These are phyloP conservation scores for Alternaria gaisen DNA, from an alignment of 2,329 filamentous ascomycete species.

Conservation along the genomic window DNA sequence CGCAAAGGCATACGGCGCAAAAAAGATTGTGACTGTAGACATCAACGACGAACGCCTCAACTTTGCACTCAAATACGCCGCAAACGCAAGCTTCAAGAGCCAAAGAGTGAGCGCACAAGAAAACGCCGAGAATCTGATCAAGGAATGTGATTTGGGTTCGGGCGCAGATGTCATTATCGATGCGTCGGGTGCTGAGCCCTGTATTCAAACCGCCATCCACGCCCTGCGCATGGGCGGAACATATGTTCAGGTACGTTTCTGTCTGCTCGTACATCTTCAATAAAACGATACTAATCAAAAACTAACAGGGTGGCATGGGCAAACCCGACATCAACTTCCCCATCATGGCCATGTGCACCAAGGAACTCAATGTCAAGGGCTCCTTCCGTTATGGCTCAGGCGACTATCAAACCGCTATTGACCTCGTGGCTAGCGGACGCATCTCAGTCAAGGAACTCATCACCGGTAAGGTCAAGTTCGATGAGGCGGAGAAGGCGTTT, in stretches of 20 bases:
- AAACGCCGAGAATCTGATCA: slow-evolving; percentile 75
- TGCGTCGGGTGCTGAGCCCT: slow-evolving; percentile 58
- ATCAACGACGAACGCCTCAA: slow-evolving; percentile 81
- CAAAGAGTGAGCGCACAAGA: slow-evolving; percentile 69
- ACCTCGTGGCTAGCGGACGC: slow-evolving; percentile 75
- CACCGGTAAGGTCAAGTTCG: slow-evolving; percentile 78
- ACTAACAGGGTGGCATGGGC: slow-evolving; percentile 75
- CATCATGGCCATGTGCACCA: slow-evolving; percentile 87
- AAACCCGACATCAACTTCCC: slow-evolving; percentile 87
- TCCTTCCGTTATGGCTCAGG: slow-evolving; percentile 90
- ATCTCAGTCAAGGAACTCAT: slow-evolving; percentile 82
- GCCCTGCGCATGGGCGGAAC: slow-evolving; percentile 59
- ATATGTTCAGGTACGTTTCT: slow-evolving; percentile 53
- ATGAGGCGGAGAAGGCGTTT: slow-evolving; percentile 86
- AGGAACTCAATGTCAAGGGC: slow-evolving; percentile 86
- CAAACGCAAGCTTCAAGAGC: slow-evolving; percentile 72
- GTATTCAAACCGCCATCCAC: slow-evolving; percentile 60
- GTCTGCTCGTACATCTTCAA: not conserved
- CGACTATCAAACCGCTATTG: slow-evolving; percentile 85
- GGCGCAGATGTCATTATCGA: slow-evolving; percentile 61
- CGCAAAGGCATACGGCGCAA: slow-evolving; percentile 83
- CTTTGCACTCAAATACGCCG: slow-evolving; percentile 77
- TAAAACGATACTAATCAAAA: slow-evolving; percentile 2
- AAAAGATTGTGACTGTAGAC: slow-evolving; percentile 85
- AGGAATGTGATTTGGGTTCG: slow-evolving; percentile 67